Evolutionary conservation across 306 rosid species (phyloP), one percentile per base, ranked within the genome.

Genomic region (Luffa aegyptiaca): DNA sequence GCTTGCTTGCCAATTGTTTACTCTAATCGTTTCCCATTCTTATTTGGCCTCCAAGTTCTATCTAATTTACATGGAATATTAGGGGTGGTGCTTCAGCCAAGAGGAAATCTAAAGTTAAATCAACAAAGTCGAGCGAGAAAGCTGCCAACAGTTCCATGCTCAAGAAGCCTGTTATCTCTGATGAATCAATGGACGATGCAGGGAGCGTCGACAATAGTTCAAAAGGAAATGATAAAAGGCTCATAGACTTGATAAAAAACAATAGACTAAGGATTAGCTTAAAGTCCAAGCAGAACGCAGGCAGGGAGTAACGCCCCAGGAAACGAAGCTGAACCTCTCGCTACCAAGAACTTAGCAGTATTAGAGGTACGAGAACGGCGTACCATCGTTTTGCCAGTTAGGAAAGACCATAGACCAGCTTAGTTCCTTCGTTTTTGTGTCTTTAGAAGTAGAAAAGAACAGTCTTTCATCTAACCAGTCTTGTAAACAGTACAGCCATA

Each of bases 181-280:
- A 73, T 49, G 77, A 73, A 46, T 49, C 77, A 46, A 31, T 53
- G 56, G 63, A 49, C 7, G 33, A 74, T 18, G 21, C 13, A 51
- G 57, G 62, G 21, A 33, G 78, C 9, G 7, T 49, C 13, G 62
- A 74, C 11, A 35, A 74, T 33, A 52, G 7, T 35, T 31, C 46
- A 8, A 74, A 73, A 46, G 59, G 55, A 49, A 73, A 26, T 49
- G 77, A 73, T 51, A 73, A 73, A 46, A 72, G 31, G 37, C 77
- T 73, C 59, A 31, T 73, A 46, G 59, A 73, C 61, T 31, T 73
- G 13, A 73, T 73, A 73, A 49, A 73, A 49, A 49, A 49, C 62
- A 74, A 17, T 14, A 35, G 78, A 51, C 31, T 49, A 17, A 49
- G 8, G 62, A 74, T 37, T 8, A 35, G 16, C 21, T 16, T 36